Percentiles rank a stretch among this genome's conserved stretches.
These are phyloP conservation scores for Candida berthetii DNA, from an alignment of 805 yeast genomes.

Conservation along the genomic window DNA sequence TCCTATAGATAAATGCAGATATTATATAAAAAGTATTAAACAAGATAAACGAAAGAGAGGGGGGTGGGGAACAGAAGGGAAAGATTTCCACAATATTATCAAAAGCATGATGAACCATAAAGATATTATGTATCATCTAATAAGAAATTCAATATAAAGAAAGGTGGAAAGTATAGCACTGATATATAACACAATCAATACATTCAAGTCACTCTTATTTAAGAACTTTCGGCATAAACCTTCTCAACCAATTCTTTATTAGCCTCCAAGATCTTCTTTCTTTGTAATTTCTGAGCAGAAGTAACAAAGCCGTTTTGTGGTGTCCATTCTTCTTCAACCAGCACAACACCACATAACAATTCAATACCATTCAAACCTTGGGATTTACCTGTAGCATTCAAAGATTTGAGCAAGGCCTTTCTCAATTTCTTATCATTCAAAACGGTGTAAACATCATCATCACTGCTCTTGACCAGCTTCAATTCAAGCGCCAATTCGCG, in stretches of 20 bases:
- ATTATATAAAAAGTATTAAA: too few species aligned
- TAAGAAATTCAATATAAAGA: too few species aligned
- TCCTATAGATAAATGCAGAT: too few species aligned
- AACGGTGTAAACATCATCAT: slow-evolving; percentile 41
- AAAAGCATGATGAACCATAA: too few species aligned
- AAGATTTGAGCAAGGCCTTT: slow-evolving; percentile 46
- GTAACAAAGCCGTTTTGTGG: slow-evolving; percentile 94
- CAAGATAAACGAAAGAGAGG: too few species aligned
- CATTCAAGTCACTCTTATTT: too few species aligned
- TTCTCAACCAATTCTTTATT: slow-evolving; percentile 63
- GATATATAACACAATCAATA: too few species aligned
- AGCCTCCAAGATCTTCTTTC: slow-evolving; percentile 76
- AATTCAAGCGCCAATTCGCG: slow-evolving; percentile 52
- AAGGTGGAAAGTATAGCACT: too few species aligned
- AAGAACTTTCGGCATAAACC: slow-evolving; percentile 34
- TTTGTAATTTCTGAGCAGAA: slow-evolving; percentile 93
- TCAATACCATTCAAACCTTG: slow-evolving; percentile 87
- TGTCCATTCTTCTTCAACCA: slow-evolving; percentile 93
- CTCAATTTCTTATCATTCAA: slow-evolving; percentile 52
- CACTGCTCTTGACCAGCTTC: slow-evolving; percentile 37
- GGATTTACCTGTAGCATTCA: slow-evolving; percentile 68
- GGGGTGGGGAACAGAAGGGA: too few species aligned
- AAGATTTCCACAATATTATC: too few species aligned
- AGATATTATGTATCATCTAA: too few species aligned
- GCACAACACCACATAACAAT: slow-evolving; percentile 68